Evolutionary conservation across 495 filamentous ascomycete genomes (phyloP).

Genomic region (Penicillium robsamsonii): DNA sequence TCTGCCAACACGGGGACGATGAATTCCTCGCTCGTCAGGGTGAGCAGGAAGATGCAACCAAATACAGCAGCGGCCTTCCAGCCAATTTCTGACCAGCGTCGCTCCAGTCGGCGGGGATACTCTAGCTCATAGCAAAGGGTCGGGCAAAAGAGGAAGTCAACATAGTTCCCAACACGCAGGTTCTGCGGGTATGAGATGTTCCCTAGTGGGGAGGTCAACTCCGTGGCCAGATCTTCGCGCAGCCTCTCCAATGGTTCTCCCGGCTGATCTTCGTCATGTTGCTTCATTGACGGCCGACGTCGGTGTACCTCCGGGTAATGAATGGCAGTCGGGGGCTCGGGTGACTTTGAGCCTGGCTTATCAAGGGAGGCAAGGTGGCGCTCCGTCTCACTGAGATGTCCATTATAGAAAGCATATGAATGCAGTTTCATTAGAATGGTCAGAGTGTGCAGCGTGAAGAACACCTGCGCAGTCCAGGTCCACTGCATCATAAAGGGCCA

Average conservation of each 20-base stretch:
- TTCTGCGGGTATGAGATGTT: conserved; percentile 89
- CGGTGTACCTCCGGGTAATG: conserved; percentile 67
- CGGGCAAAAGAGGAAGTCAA: conserved; percentile 87
- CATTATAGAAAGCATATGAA: conserved; percentile 96
- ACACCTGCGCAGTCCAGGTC: conserved; percentile 96
- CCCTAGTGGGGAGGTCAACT: conserved; percentile 85
- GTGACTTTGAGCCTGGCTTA: conserved; percentile 65
- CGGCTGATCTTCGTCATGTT: conserved; percentile 37
- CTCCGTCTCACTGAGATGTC: conserved; percentile 85
- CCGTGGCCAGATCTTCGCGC: conserved; percentile 83
- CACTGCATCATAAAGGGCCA: conserved; percentile 85
- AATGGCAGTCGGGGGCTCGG: conserved; percentile 57
- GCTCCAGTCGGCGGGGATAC: conserved; percentile 75
- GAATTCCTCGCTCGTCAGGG: conserved; percentile 89
- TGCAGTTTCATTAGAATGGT: conserved; percentile 98
- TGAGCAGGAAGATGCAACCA: conserved; percentile 94
- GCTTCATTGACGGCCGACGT: conserved; percentile 34
- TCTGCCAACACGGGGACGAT: conserved; percentile 86
- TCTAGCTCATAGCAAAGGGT: conserved; percentile 98
- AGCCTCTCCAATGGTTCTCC: conserved; percentile 58
- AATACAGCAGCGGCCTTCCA: conserved; percentile 89
- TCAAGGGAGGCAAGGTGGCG: conserved; percentile 77
- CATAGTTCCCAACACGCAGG: conserved; percentile 74
- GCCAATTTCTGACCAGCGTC: conserved; percentile 78
- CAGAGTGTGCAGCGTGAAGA: conserved; percentile 86